Base-by-base conservation (phyloP, 805 yeast genomes). In the Hanseniaspora occidentalis region DNA sequence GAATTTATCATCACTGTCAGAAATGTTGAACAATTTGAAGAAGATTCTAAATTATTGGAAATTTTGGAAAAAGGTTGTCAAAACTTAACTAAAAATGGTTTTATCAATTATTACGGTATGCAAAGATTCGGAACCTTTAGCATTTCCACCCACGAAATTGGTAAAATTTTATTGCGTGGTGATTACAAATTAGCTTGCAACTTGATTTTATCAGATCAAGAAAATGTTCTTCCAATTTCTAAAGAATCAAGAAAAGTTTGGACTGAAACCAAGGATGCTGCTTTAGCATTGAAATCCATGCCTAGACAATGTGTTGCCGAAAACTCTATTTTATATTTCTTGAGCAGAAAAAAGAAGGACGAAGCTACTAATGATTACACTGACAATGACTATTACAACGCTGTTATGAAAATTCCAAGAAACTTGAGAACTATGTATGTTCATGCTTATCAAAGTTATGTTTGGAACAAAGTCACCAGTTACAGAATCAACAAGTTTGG, bases 61-160 rank as follows among this genome's bases (percentile, higher is more conserved):
- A 63, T 68, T 3, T 64, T 85, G 14, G 56, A 58, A 11, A 56
- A 64, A 8, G 70, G 85, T 20, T 67, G 88, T 47, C 54, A 65
- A 4, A 70, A 84, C 0, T 64, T 89, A 39, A 64, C 66, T 38
- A 66, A 65, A 1, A 66, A 70, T 22, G 99, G 99, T 0, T 92
- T 84, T 53, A 80, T 92, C 47, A 92, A 92, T 59, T 92, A 92
- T 56, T 92, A 73, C 57, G 99, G 99, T n/a, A 80, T 92, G 88
- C 99, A 92, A 65, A 69, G 99, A 54, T 92, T 92, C 58, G 99
- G 99, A 22, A 88, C 98, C 0, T 89, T 85, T 54, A 83, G 96
- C 10, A 70, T 86, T 22, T 84, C 97, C 2, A 88, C 98, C 0
- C 96, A 92, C 59, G 72, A 70, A 23, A 68, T 88, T 40, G 99